A percentile compares a stretch with the other conserved stretches of the same genome.
These are phyloP conservation scores for Begonia fuchsioides DNA, from an alignment of 306 rosid species.

Conservation along the genomic window DNA sequence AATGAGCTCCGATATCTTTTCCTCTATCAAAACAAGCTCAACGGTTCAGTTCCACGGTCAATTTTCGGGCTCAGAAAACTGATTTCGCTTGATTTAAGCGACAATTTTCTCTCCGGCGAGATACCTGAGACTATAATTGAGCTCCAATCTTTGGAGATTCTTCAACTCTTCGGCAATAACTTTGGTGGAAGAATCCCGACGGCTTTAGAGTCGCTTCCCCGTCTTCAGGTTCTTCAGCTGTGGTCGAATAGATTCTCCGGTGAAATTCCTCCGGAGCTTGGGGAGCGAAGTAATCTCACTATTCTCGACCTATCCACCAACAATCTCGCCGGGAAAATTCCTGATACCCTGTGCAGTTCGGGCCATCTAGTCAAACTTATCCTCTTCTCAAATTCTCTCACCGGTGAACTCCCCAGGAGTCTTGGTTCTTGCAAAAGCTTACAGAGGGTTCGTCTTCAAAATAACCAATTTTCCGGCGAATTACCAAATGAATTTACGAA, in stretches of 20 bases:
- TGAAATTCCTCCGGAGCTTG: slow-evolving; percentile 55
- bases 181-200: slow-evolving; percentile 52
- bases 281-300: slow-evolving; percentile 54
- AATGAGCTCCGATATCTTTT: slow-evolving; percentile 48
- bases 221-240: slow-evolving; percentile 75
- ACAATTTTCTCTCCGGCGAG: slow-evolving; percentile 60
- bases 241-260: slow-evolving; percentile 84
- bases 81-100: slow-evolving; percentile 73
- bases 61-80: slow-evolving; percentile 42
- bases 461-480: slow-evolving; percentile 57
- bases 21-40: slow-evolving; percentile 67
- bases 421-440: slow-evolving; percentile 51
- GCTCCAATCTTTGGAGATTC: slow-evolving; percentile 49
- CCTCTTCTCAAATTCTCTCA: slow-evolving; percentile 60
- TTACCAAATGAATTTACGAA: slow-evolving; percentile 23
- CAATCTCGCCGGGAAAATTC: slow-evolving; percentile 52
- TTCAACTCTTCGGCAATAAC: slow-evolving; percentile 76
- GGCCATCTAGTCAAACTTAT: slow-evolving; percentile 65
- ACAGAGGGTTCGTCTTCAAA: slow-evolving; percentile 61
- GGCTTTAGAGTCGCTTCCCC: slow-evolving; percentile 38
- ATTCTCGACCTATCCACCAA: slow-evolving; percentile 78
- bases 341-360: slow-evolving; percentile 38
- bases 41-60: slow-evolving; percentile 44
- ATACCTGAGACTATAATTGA: slow-evolving; percentile 42
- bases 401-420: slow-evolving; percentile 38